Base-by-base conservation (phyloP, 768 basidiomycete genomes). In the Pleurotus sapidus region DNA sequence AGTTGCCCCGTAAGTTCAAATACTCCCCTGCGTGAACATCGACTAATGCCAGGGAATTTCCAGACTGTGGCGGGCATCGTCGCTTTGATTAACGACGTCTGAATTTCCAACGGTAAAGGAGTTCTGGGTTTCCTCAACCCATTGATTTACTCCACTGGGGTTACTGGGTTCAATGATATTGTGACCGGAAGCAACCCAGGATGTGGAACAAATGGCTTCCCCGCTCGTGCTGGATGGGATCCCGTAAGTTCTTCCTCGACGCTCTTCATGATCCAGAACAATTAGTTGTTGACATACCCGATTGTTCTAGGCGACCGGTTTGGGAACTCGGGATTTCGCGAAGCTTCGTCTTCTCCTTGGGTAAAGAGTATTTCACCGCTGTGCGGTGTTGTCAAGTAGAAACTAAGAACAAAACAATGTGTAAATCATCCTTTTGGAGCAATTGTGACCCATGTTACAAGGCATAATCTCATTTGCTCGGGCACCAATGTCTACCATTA, bases 41-140 rank as follows among this genome's bases (percentile, higher is more conserved):
- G 20, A 65, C 30, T n/a, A 8, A 55, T 59, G 42, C 42, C 15
- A 3, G 18, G 2, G 59, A 67, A n/a, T 4, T 49, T 62, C 30
- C 8, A 57, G 68, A 77, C 85, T 0, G 83, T 89, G 59, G 75
- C 84, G 4, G 82, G 77, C 18, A 75, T 89, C 49, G 72, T 89
- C 4, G 75, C 85, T 1, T 76, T 89, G 57, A 67, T 89, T 45
- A 88, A 88, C 50, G 84, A 88, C 50, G 81, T 75, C 4, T 76
- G 84, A 14, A 60, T 87, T 25, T 65, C 63, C 2, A 74, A 72
- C 0, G 73, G 74, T 0, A 72, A 73, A n/a, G 63, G 71, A 4
- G 48, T 84, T 14, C 69, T 88, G 1, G 87, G 85, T 4, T 87
- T 87, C 72, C 71, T 89, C 60, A 88, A 88, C 64, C 86, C 84